A percentile compares a stretch with the other conserved stretches of the same genome.
Conservation (phyloP, 2,329 filamentous ascomycete species). For the Arthrobotrys sinensis region DNA sequence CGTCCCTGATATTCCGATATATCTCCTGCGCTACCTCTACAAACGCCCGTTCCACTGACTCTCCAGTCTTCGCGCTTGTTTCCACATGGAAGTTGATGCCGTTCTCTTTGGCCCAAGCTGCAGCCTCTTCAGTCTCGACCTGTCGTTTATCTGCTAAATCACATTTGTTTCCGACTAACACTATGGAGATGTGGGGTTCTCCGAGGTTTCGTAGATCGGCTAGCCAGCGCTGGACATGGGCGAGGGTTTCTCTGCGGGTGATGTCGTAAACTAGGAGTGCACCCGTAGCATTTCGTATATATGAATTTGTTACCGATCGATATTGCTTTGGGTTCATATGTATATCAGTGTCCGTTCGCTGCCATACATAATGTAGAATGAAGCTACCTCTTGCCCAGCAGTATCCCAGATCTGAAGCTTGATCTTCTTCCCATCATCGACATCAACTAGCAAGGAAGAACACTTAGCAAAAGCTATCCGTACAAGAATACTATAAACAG, state of each 20-base stretch:
- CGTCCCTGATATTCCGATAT: constrained; percentile 95
- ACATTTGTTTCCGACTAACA: constrained; percentile 94
- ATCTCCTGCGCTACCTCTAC: constrained; percentile 94
- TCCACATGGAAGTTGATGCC: constrained; percentile 94
- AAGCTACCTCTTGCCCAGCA: constrained; percentile 79
- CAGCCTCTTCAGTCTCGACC: constrained; percentile 85
- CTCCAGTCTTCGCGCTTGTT: constrained; percentile 94
- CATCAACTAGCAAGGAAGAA: constrained; percentile 33
- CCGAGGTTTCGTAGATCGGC: constrained; percentile 94
- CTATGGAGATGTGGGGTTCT: constrained; percentile 93
- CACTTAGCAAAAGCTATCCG: background rate
- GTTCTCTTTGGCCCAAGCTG: constrained; percentile 89
- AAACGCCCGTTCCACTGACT: constrained; percentile 93
- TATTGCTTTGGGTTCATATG: constrained; percentile 35
- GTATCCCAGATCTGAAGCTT: constrained; percentile 78
- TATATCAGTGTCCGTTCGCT: background rate
- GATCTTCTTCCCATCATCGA: constrained; percentile 62
- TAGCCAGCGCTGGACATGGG: constrained; percentile 92
- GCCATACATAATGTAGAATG: constrained; percentile 15
- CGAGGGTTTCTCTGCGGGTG: constrained; percentile 85
- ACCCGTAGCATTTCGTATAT: constrained; percentile 86
- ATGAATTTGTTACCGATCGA: constrained; percentile 77
- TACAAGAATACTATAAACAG: constrained; percentile 69
- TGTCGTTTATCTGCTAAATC: constrained; percentile 84
- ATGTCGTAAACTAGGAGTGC: constrained; percentile 96